Percentiles rank a stretch among this genome's conserved stretches.
These are phyloP conservation scores for Cymbopogon citratus DNA, from an alignment of 176 grass and related monocot species.

Conservation along the genomic window DNA sequence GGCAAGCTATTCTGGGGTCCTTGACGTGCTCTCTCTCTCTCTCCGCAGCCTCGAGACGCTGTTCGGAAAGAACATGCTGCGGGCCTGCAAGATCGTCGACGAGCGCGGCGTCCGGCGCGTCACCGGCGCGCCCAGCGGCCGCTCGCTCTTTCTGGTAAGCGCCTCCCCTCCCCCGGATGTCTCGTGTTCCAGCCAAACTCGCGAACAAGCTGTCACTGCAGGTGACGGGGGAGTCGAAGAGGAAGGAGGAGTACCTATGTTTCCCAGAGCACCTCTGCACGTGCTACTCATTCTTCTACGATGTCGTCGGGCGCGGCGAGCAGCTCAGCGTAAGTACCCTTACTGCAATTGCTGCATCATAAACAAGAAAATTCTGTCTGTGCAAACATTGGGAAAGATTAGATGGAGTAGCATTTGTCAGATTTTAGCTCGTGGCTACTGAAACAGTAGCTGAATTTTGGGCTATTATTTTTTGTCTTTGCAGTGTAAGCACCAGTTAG, in stretches of 20 bases:
- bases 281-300: constrained; percentile 95
- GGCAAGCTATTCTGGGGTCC: neutral
- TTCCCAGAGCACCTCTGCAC: constrained; percentile 93
- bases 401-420: neutral
- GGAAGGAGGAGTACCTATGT: constrained; percentile 89
- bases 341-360: neutral
- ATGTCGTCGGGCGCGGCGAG: constrained; percentile 73
- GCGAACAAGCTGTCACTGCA: constrained; percentile 1
- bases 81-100: constrained; percentile 83
- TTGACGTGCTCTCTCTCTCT: neutral
- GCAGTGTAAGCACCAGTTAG: constrained; percentile 95
- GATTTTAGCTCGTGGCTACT: neutral
- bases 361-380: neutral
- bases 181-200: neutral
- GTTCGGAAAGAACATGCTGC: constrained; percentile 87
- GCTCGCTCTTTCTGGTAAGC: constrained; percentile 75
- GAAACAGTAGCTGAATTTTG: neutral
- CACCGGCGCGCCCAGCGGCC: constrained; percentile 60
- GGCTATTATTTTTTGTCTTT: neutral
- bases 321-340: constrained; percentile 60
- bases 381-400: neutral
- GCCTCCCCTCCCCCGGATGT: neutral
- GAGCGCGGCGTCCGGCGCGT: constrained; percentile 68
- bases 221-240: constrained; percentile 91
- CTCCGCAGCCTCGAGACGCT: constrained; percentile 60